phyloP scores from a whole-genome alignment of 2,329 filamentous ascomycete genomes.

The Didymella arachidicola region DNA sequence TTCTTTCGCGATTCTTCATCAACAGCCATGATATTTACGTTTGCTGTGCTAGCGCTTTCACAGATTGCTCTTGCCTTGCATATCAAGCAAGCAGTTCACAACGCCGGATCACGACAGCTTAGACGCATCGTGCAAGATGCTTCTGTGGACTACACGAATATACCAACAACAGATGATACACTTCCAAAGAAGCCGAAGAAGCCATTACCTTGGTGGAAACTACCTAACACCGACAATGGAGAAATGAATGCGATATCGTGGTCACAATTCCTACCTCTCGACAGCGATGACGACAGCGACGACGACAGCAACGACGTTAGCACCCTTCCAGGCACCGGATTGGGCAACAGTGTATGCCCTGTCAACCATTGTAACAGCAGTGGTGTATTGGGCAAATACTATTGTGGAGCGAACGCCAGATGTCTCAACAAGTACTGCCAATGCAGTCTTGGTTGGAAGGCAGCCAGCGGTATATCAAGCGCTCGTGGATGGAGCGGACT shows the following conservation, averaged over 20 bases:
- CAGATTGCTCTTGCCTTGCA: constrained; percentile 5
- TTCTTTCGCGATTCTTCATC: not conserved
- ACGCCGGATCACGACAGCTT: not conserved
- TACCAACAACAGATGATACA: not conserved
- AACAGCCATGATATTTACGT: not conserved
- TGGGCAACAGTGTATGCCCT: not conserved
- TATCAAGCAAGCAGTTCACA: not conserved
- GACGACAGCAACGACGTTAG: not conserved
- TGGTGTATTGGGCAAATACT: constrained; percentile 1
- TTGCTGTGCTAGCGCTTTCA: not conserved
- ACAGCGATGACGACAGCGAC: not conserved
- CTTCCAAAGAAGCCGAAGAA: not conserved
- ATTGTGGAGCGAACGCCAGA: constrained; percentile 13
- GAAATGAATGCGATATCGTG: constrained; percentile 18
- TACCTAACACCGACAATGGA: constrained; percentile 10
- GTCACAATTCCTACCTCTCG: constrained; percentile 8
- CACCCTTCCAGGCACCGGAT: not conserved
- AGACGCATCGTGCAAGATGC: not conserved
- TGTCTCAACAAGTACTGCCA: constrained; percentile 8
- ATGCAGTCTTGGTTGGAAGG: constrained; percentile 16
- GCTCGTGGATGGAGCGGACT: constrained; percentile 18
- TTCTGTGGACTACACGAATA: not conserved
- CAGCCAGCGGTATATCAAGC: not conserved
- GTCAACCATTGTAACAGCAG: constrained; percentile 5
- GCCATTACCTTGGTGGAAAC: constrained; percentile 13